Base-by-base conservation (phyloP, 176 grass and related monocot genomes). In the Raddia distichophylla region DNA sequence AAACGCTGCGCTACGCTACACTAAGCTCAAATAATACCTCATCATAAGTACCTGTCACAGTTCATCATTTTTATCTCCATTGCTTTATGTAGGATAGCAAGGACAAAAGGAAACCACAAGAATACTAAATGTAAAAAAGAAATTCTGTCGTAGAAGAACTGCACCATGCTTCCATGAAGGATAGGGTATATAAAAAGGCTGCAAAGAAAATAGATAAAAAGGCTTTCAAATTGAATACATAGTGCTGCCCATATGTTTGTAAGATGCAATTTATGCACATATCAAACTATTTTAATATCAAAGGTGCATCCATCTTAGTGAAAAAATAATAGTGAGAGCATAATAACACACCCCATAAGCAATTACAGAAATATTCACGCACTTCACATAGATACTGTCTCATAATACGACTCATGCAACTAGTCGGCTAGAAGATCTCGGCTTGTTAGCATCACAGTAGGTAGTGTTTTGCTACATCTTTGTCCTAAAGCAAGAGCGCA, bases 31-130 rank as follows among this genome's bases (percentile, higher is more conserved):
- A n/a, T n/a, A 76, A 89, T 57, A 80, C 53, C 80, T 85, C 47
- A 8, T 92, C 87, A 89, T 89, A 92, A 89, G 90, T 92, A 92
- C 83, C 90, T 92, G 90, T 89, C 84, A 70, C 77, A 77, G 64
- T 92, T 92, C 90, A 84, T 92, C 87, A 89, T 86, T 89, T 92
- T 77, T 87, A 86, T 67, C 90, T 87, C 90, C 80, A 89, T 86
- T 86, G 75, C 67, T 40, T 16, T 46, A 78, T 64, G 42, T 66
- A 52, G 3, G 4, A 53, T 22, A 43, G 52, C n/a, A 45, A 90
- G 34, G n/a, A 44, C 5, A 60, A 78, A 32, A 12, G 45, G 10
- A 51, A 60, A 66, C 3, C n/a, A 71, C 9, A 11, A 48, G 27
- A 4, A 50, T 57, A 75, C 78, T 10, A 60, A 75, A 71, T 81